These are phyloP conservation scores for Mrakia blollopis DNA, from an alignment of 768 basidiomycete genomes.

Conservation along the genomic window DNA sequence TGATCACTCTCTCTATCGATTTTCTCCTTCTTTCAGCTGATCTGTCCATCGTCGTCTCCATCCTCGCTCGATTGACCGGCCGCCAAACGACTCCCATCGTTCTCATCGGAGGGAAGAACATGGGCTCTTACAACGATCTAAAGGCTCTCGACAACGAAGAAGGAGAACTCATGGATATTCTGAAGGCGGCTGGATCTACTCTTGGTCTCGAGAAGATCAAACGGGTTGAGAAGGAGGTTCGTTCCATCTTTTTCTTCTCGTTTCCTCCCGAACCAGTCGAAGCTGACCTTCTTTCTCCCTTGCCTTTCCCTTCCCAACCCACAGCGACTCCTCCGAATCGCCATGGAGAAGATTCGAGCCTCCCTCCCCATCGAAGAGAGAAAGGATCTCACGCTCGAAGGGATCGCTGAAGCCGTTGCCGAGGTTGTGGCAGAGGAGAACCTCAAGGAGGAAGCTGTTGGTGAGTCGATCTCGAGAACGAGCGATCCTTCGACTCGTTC, in stretches of 20 bases:
- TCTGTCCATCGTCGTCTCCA: neutral
- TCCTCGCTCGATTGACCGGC: conserved; percentile 6
- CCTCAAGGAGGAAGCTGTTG: neutral
- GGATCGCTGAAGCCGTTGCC: neutral
- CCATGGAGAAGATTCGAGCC: conserved; percentile 2
- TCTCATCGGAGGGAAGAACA: conserved; percentile 1
- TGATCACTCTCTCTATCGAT: neutral
- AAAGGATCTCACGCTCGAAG: neutral
- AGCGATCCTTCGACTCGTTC: too few relatives aligned
- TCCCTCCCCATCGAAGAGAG: neutral
- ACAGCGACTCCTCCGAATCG: neutral
- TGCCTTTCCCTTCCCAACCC: neutral
- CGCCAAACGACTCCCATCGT: neutral
- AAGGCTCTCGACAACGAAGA: neutral
- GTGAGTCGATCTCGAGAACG: too few relatives aligned
- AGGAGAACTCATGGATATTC: neutral
- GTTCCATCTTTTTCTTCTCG: neutral
- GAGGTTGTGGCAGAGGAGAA: neutral
- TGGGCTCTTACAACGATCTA: neutral
- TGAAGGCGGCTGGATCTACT: neutral
- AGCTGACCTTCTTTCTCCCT: neutral
- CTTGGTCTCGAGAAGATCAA: neutral
- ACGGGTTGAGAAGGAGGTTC: conserved; percentile 2
- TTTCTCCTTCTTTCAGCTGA: neutral
- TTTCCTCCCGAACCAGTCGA: neutral